Percentiles rank a stretch among this genome's conserved stretches.
phyloP scores from a whole-genome alignment of 148 eudicot genomes.

The Amaranthus cruentus region DNA sequence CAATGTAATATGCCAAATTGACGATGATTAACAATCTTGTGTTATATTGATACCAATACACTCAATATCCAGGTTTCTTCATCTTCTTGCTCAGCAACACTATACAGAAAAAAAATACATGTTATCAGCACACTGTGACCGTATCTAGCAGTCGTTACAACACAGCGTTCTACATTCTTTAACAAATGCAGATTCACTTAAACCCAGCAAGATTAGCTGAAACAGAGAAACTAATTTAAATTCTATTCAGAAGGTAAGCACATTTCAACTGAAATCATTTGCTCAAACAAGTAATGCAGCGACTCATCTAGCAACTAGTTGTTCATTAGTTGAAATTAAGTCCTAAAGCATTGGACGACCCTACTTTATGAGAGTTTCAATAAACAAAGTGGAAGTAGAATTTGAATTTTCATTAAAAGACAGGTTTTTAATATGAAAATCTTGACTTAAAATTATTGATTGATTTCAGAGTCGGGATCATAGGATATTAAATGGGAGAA shows the following conservation, averaged over 20 bases:
- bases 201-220: background rate
- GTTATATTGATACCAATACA: constrained; percentile 7
- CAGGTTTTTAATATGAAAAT: too few relatives aligned
- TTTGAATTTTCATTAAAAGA: too few relatives aligned
- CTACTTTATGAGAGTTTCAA: too few relatives aligned
- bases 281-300: background rate
- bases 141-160: background rate
- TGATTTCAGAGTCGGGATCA: too few relatives aligned
- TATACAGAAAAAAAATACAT: constrained; percentile 13
- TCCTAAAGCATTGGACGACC: too few relatives aligned
- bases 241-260: background rate
- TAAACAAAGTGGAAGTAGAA: too few relatives aligned
- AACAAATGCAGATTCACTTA: background rate
- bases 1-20: background rate
- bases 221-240: background rate
- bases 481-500: too few relatives aligned
- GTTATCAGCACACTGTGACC: background rate
- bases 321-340: too few relatives aligned
- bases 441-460: too few relatives aligned
- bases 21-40: background rate
- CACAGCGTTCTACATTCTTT: background rate
- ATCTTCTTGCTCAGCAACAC: constrained; percentile 9
- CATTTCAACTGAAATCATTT: background rate
- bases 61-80: background rate
- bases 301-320: too few relatives aligned